These are phyloP conservation scores for Rhododendron griersonianum DNA, from an alignment of 148 eudicot species.

Conservation along the genomic window DNA sequence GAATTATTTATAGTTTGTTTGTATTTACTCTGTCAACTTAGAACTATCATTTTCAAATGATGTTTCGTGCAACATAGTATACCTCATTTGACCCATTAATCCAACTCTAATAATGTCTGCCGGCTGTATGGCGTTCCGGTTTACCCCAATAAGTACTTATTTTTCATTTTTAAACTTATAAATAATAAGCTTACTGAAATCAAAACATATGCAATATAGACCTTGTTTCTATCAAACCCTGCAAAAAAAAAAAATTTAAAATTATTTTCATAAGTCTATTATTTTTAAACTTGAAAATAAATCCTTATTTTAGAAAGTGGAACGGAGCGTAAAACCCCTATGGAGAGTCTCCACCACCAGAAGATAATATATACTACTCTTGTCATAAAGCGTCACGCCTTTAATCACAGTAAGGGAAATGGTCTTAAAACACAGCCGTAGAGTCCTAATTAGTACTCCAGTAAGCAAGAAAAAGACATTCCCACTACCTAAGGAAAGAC, in stretches of 20 bases:
- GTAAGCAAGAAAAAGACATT: not conserved
- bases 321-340: not conserved
- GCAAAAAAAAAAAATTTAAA: too few species aligned
- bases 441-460: not conserved
- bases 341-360: not conserved
- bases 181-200: too few species aligned
- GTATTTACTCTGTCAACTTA: not conserved
- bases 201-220: too few species aligned
- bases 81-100: not conserved
- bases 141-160: too few species aligned
- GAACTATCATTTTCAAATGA: not conserved
- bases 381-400: not conserved
- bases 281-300: too few species aligned
- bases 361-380: not conserved
- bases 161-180: too few species aligned
- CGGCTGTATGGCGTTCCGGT: not conserved
- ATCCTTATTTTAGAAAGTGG: too few species aligned
- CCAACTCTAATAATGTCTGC: not conserved
- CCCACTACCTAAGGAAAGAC: not conserved
- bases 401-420: not conserved
- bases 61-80: not conserved
- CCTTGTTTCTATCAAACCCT: too few species aligned
- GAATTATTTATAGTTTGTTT: not conserved
- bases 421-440: not conserved
- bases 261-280: too few species aligned